Evolutionary conservation across 768 basidiomycete genomes (phyloP), one percentile per base, ranked within the genome.

Genomic region (Steccherinum ochraceum): DNA sequence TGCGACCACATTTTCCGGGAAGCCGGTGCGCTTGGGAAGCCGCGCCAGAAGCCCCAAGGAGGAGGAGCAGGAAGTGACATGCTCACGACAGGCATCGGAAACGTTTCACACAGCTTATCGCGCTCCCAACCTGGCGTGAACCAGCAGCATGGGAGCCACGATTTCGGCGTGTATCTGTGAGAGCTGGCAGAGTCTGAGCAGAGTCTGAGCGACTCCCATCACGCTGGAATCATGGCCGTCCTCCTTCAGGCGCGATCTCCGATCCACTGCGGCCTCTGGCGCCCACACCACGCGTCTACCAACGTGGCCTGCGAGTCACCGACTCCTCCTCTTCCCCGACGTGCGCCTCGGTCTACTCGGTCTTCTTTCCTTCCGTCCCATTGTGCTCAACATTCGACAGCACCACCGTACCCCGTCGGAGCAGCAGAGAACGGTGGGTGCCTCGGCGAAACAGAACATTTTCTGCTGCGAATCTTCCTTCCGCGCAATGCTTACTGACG

Each of bases 1-100:
- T 54, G 61, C 61, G 61, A 59, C 51, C 49, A 55, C 58, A 59
- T 59, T 58, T 51, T 59, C 59, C 61, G 59, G 61, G 47, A 39
- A 47, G 43, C 58, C 58, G 52, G 51, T 45, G 44, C 40, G 51
- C 50, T 49, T 53, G 60, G 55, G 53, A 60, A 59, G 44, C 56
- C 56, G 58, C 49, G 51, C 48, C 52, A 53, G 48, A 48, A 42
- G 45, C 40, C 56, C 58, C 52, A 55, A 52, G 57, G 48, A 56
- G 52, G 53, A 49, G 44, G 47, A 50, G 24, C 26, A 51, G 54
- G 52, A 55, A 46, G 48, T 56, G 54, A 40, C 44, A 46, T 57
- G 46, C 52, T 54, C 45, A 53, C 50, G 52, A 51, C 51, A 53
- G 51, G 42, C 53, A 52, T 57, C 46, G 47, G 35, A 27, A 27